Conservation (phyloP, 495 filamentous ascomycete genomes). For the Neurospora sp. region DNA sequence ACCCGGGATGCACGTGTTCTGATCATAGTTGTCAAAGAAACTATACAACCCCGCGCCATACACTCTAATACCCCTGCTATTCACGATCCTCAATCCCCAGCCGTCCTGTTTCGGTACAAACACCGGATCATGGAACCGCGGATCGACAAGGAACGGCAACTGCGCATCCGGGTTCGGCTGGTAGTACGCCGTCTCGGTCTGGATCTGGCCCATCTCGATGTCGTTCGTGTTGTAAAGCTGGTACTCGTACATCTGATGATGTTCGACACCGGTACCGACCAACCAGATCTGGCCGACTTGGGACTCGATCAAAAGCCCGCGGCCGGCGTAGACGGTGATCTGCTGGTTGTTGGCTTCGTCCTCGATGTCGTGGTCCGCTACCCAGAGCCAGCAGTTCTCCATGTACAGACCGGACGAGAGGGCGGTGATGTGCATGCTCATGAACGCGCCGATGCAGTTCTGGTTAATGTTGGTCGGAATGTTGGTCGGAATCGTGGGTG, state of each 20-base stretch:
- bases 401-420: slow-evolving; percentile 44
- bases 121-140: slow-evolving; percentile 57
- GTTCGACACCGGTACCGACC: slow-evolving; percentile 47
- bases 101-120: slow-evolving; percentile 44
- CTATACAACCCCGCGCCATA: slow-evolving; percentile 59
- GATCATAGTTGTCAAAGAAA: slow-evolving; percentile 47
- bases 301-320: slow-evolving; percentile 55
- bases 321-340: slow-evolving; percentile 60
- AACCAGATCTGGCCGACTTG: slow-evolving; percentile 48
- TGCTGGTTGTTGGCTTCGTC: slow-evolving; percentile 45
- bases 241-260: slow-evolving; percentile 71
- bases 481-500: too few relatives aligned
- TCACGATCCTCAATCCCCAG: slow-evolving; percentile 44
- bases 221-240: slow-evolving; percentile 55
- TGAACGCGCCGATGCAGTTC: slow-evolving; percentile 57
- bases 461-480: slow-evolving; percentile 23
- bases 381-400: slow-evolving; percentile 64
- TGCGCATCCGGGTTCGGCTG: slow-evolving; percentile 62
- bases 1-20: slow-evolving; percentile 25
- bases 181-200: slow-evolving; percentile 67
- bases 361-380: slow-evolving; percentile 67
- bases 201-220: slow-evolving; percentile 61
- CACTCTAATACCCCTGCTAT: slow-evolving; percentile 43
- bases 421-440: slow-evolving; percentile 57
- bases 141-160: slow-evolving; percentile 50